Conservation (phyloP, 169 alveolate genomes). For the Sarcocystis neurona region DNA sequence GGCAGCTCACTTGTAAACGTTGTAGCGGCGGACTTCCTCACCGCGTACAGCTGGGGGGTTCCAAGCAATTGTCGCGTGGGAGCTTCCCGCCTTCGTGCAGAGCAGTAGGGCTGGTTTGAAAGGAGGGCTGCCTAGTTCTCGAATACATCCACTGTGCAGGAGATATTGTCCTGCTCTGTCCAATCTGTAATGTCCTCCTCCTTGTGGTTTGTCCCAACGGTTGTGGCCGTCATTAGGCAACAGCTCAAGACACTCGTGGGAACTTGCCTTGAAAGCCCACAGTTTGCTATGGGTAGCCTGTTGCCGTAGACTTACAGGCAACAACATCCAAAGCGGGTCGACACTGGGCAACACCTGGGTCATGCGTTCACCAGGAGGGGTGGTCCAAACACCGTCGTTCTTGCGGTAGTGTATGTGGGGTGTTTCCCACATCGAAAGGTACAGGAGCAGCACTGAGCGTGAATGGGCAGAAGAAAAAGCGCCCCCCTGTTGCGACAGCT, state of each 20-base stretch:
- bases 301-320: too few relatives aligned
- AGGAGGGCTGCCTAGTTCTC: conserved; percentile 19
- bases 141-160: conserved; percentile 7
- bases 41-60: conserved; percentile 14
- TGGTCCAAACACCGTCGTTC: not conserved
- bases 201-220: conserved; percentile 42
- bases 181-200: conserved; percentile 18
- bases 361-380: not conserved
- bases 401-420: conserved; percentile 18
- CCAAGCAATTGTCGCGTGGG: conserved; percentile 33
- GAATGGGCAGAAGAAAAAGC: not conserved
- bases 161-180: conserved; percentile 25
- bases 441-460: not conserved
- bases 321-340: too few relatives aligned
- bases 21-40: not conserved
- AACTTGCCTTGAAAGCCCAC: not conserved
- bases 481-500: not conserved
- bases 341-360: not conserved
- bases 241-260: not conserved
- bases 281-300: too few relatives aligned
- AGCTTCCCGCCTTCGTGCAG: conserved; percentile 28
- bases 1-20: not conserved
- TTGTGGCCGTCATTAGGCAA: conserved; percentile 7
- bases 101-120: conserved; percentile 30
- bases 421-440: not conserved